Conservation (phyloP, 805 yeast species). For the Yamadazyma phyllophila region DNA sequence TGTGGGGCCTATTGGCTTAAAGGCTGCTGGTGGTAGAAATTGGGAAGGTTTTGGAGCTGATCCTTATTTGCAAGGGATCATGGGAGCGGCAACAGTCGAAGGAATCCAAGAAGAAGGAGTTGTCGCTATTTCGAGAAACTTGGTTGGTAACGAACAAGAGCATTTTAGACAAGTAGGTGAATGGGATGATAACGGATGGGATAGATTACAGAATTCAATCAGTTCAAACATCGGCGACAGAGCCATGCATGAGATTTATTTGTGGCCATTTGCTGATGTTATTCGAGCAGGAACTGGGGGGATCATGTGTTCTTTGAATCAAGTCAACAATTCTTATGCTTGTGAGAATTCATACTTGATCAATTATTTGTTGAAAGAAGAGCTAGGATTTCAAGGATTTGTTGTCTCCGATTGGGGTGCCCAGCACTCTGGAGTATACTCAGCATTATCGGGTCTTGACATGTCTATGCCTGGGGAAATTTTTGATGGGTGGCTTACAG, state of each 20-base stretch:
- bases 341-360: conserved; percentile 58
- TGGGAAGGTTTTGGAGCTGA: conserved; percentile 67
- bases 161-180: conserved; percentile 54
- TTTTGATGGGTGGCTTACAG: conserved; percentile 52
- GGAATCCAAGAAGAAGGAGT: conserved; percentile 61
- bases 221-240: conserved; percentile 59
- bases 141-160: conserved; percentile 63
- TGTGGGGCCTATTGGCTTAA: conserved; percentile 59
- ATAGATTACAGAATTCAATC: conserved; percentile 38
- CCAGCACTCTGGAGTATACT: conserved; percentile 54
- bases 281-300: conserved; percentile 59
- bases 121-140: conserved; percentile 54
- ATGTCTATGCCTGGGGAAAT: conserved; percentile 65
- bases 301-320: conserved; percentile 61
- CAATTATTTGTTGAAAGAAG: conserved; percentile 56
- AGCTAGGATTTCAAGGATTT: conserved; percentile 65
- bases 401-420: conserved; percentile 72
- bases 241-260: conserved; percentile 58
- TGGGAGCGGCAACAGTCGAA: conserved; percentile 49
- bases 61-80: conserved; percentile 58
- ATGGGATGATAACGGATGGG: conserved; percentile 47
- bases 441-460: conserved; percentile 59
- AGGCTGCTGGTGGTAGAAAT: conserved; percentile 63
- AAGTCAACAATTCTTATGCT: conserved; percentile 54
- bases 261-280: conserved; percentile 69